Evolutionary conservation across 495 filamentous ascomycete species (phyloP), one percentile per base, ranked within the genome.

Genomic region (Penicillium steckii): DNA sequence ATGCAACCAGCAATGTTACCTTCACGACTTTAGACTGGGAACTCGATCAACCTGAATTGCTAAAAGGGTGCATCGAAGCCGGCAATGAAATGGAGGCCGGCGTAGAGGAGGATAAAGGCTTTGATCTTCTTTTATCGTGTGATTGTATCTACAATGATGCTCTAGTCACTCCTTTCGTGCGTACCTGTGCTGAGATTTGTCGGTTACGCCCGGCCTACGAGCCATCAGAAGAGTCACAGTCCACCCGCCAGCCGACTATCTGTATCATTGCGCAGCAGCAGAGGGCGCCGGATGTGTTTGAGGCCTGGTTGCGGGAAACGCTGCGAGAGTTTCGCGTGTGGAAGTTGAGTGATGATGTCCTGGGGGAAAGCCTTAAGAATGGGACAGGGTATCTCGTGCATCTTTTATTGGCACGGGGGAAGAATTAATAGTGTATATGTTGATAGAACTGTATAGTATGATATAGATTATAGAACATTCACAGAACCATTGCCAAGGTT

Each of bases 61-160:
- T 76, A 17, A 71, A 72, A 26, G 56, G 52, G 17, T 65, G 61
- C 41, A 53, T 68, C 17, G 46, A 65, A 40, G 35, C 42, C 9
- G 48, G 48, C 19, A 35, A 35, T 17, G 15, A 42, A 25, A 13
- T 13, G 2, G 19, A 60, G 19, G 53, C 33, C 4, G 53, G 38
- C 3, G 52, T 54, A 18, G 55, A 58, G 15, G 55, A 66, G 19
- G 72, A 75, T 50, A 46, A 44, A 10, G 70, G 69, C 19, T 70
- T 76, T 49, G 86, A 90, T 53, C 71, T 79, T 2, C 76, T 96
- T 3, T 66, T 92, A 17, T 90, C 91, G 4, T 95, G 89, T 68
- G 90, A 95, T 63, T 95, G 90, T 60, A 86, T 96, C 65, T 95
- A 94, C 72, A 91, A 93, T 65, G 90, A 96, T 56, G 78, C 85